Percentiles rank a stretch among this genome's conserved stretches.
phyloP scores from a whole-genome alignment of 2,329 filamentous ascomycete genomes.

The Calycina herbarum region DNA sequence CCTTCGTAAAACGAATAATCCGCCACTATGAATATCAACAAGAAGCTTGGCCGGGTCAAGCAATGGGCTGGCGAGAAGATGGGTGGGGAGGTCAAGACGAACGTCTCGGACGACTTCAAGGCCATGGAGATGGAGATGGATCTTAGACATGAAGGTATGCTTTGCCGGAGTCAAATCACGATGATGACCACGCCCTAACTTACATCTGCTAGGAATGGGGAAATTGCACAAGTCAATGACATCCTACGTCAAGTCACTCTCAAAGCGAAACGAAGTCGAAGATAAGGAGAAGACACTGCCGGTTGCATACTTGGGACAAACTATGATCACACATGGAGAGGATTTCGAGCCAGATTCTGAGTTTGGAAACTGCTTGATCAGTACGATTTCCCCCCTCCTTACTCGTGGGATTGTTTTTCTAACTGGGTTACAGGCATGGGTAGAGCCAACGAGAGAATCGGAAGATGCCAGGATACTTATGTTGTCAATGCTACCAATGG shows the following conservation, averaged over 20 bases:
- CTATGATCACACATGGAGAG: constrained; percentile 86
- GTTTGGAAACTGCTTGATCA: constrained; percentile 81
- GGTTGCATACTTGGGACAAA: constrained; percentile 74
- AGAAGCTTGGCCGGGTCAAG: constrained; percentile 93
- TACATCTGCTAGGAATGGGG: constrained; percentile 72
- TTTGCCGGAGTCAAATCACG: not conserved
- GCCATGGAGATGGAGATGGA: constrained; percentile 87
- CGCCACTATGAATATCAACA: constrained; percentile 48
- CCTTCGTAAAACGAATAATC: constrained; percentile 9
- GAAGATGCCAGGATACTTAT: constrained; percentile 81
- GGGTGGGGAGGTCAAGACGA: constrained; percentile 86
- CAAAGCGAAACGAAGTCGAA: constrained; percentile 78
- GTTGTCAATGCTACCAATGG: constrained; percentile 73
- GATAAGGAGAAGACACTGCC: constrained; percentile 87
- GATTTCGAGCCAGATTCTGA: constrained; percentile 91
- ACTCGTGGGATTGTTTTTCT: constrained; percentile 16
- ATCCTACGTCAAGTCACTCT: constrained; percentile 82
- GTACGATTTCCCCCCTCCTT: constrained; percentile 42
- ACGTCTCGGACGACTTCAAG: constrained; percentile 87
- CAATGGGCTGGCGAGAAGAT: constrained; percentile 98
- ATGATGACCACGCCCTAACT: constrained; percentile 21
- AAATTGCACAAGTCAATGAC: constrained; percentile 84
- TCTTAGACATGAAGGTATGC: constrained; percentile 79
- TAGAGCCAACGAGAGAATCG: constrained; percentile 83
- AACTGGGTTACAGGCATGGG: constrained; percentile 60